phyloP scores from a whole-genome alignment of 2,329 filamentous ascomycete species.

The Colletotrichum abscissum region DNA sequence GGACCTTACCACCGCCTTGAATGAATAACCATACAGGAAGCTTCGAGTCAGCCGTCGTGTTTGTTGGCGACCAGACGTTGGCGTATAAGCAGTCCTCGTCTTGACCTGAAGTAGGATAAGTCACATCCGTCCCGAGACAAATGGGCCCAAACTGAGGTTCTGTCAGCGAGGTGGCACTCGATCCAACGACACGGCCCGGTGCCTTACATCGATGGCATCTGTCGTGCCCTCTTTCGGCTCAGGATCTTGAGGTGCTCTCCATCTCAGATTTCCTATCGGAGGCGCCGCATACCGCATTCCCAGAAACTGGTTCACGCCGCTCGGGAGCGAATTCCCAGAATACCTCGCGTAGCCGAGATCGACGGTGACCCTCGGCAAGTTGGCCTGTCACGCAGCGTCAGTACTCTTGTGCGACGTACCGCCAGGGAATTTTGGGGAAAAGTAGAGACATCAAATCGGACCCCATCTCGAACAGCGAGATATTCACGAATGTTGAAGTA shows the following conservation, averaged over 20 bases:
- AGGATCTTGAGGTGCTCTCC: conserved; percentile 60
- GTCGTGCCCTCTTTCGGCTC: conserved; percentile 45
- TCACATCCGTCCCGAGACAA: conserved; percentile 53
- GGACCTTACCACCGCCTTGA: conserved; percentile 58
- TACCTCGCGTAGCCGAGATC: conserved; percentile 60
- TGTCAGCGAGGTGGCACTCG: background rate
- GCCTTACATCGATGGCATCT: conserved; percentile 49
- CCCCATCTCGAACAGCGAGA: conserved; percentile 21
- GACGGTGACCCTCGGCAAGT: conserved; percentile 38
- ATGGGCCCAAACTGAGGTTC: conserved; percentile 55
- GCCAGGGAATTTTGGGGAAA: background rate
- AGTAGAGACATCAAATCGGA: conserved; percentile 9
- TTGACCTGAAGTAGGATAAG: conserved; percentile 43
- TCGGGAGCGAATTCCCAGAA: conserved; percentile 49
- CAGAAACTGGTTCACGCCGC: conserved; percentile 57
- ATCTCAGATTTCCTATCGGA: conserved; percentile 62
- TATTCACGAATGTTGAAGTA: conserved; percentile 28
- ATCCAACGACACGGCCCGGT: background rate
- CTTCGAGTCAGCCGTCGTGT: conserved; percentile 60
- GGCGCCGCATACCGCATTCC: conserved; percentile 64
- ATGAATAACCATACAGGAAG: conserved; percentile 73
- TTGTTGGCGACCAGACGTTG: conserved; percentile 70
- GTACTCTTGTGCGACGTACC: background rate
- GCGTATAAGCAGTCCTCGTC: conserved; percentile 78
- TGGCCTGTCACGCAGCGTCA: conserved; percentile 15